Evolutionary conservation across 805 yeast species (phyloP), one percentile per base, ranked within the genome.

Genomic region (Barnettozyma pratensis): DNA sequence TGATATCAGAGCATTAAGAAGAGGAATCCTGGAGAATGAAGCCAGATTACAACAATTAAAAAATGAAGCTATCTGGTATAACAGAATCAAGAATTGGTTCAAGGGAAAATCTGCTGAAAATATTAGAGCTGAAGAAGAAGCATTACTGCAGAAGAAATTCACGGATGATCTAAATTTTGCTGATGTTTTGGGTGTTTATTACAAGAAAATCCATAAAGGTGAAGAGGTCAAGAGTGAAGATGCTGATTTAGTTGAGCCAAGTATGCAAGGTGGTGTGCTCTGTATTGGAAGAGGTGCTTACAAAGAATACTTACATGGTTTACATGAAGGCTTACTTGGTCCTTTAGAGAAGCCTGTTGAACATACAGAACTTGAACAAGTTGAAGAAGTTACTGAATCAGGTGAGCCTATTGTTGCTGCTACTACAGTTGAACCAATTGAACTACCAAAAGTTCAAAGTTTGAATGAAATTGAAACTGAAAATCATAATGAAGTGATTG

Each of bases 241-340:
- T 60, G 72, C 81, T 2, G 65, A 72, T 32, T 72, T 68, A 4
- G 44, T 54, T 3, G 72, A 73, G 32, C 75, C 79, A 3, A 62
- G 63, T 11, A 46, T 73, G 30, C 77, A 83, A 7, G 97, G 97
- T 28, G 99, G 98, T 40, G 84, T 90, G 10, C 76, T 94, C 25
- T 87, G 97, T 63, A 70, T 94, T 28, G 99, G 99, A 5, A 77
- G 99, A 64, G 99, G 99, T 49, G 92, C 97, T 0, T 94, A 79
- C 65, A 92, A 92, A 65, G 99, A 94, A 72, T 94, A 89, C 63
- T 64, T 94, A 46, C 75, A 77, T 40, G 99, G 99, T 8, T 64
- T 94, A 9, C 97, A 94, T 58, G 99, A 94, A 70, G 99, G 99
- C 6, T 74, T 94, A 62, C 67, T 94, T 41, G 99, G 99, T 0